These are phyloP conservation scores for Blepharisma japonicum DNA, from an alignment of 73 alveolate species.

Conservation along the genomic window DNA sequence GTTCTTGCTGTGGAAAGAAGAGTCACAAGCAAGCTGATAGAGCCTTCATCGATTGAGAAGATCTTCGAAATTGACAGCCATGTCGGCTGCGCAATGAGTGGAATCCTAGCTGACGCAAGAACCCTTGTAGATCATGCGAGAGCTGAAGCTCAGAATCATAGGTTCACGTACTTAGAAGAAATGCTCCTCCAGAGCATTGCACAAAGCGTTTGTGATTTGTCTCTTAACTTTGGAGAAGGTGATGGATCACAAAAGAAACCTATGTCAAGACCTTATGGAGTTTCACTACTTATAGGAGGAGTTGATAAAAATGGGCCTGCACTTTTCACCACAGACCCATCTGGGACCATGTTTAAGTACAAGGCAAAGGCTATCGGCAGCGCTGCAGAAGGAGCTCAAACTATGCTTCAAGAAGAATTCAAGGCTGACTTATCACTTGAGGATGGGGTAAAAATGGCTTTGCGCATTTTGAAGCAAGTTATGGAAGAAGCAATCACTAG, in stretches of 20 bases:
- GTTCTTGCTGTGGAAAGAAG: conserved; percentile 82
- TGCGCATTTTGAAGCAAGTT: conserved; percentile 82
- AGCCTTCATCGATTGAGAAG: conserved; percentile 74
- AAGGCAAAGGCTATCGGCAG: conserved; percentile 94
- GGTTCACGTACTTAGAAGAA: conserved; percentile 82
- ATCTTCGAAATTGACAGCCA: conserved; percentile 75
- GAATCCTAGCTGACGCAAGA: conserved; percentile 92
- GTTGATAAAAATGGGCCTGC: conserved; percentile 89
- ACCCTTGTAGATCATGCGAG: conserved; percentile 93
- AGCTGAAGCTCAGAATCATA: conserved; percentile 90
- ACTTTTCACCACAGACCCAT: conserved; percentile 90
- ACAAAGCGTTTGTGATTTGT: conserved; percentile 84
- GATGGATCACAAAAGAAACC: conserved; percentile 67
- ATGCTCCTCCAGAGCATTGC: conserved; percentile 85
- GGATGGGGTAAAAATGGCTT: conserved; percentile 85
- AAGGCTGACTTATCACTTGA: conserved; percentile 73
- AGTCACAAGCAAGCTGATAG: conserved; percentile 71
- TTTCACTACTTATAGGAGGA: conserved; percentile 90
- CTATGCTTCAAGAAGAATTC: conserved; percentile 80
- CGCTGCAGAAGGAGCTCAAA: conserved; percentile 92
- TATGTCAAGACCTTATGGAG: conserved; percentile 96
- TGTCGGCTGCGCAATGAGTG: conserved; percentile 80
- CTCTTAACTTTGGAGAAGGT: conserved; percentile 94
- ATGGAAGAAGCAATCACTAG: conserved; percentile 79
- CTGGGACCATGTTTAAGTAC: conserved; percentile 90